phyloP scores from a whole-genome alignment of 2,329 filamentous ascomycete species.

The Samsoniella hepiali region DNA sequence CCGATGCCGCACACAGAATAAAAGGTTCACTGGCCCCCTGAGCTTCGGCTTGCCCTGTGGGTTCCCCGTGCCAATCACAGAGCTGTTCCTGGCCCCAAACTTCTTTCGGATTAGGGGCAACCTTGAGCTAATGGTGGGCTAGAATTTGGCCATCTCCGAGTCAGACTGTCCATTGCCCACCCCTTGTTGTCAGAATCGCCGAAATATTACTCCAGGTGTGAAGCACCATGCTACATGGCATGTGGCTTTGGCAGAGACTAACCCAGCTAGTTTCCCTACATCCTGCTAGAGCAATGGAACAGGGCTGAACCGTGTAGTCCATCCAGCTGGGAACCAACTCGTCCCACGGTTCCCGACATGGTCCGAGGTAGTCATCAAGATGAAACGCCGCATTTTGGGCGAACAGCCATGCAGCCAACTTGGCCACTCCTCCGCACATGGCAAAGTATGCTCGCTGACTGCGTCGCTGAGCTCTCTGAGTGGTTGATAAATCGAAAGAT shows the following conservation, averaged over 20 bases:
- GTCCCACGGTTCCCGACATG: neutral
- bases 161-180: too few species aligned
- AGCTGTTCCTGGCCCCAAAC: constrained; percentile 22
- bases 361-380: constrained; percentile 14
- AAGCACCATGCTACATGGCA: too few species aligned
- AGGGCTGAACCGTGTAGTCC: constrained; percentile 4
- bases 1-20: constrained; percentile 2
- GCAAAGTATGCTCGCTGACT: neutral
- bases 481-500: neutral
- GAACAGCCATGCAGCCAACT: neutral
- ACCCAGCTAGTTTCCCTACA: neutral
- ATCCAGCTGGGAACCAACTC: neutral
- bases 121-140: neutral
- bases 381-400: constrained; percentile 3
- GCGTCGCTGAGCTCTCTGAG: neutral
- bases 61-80: constrained; percentile 22
- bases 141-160: neutral
- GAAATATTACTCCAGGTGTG: too few species aligned
- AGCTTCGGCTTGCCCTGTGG: constrained; percentile 10
- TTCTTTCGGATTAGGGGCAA: constrained; percentile 2
- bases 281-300: neutral
- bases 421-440: neutral
- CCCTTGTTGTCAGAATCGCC: too few species aligned
- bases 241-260: too few species aligned
- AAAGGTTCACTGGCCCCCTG: constrained; percentile 9